Percentiles rank a stretch among this genome's conserved stretches.
Conservation (phyloP, 1,284 basidiomycete genomes). For the Trichosporon sp. region DNA sequence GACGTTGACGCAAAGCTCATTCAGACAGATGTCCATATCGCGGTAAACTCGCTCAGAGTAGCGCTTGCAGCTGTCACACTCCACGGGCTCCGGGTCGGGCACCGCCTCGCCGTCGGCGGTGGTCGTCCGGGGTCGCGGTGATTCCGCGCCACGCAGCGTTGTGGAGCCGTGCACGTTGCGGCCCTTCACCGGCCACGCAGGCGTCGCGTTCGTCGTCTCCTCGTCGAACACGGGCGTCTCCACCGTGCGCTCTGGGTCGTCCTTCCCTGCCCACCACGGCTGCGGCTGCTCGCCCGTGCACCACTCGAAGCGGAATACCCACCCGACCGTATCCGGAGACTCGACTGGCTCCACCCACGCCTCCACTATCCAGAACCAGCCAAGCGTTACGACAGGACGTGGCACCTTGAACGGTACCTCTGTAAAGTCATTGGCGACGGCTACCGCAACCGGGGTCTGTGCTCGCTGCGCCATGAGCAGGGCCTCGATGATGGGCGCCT, state of each 20-base stretch:
- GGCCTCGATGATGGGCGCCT: conserved; percentile 25
- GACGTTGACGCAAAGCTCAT: conserved; percentile 22
- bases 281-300: conserved; percentile 23
- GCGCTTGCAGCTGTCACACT: conserved; percentile 4
- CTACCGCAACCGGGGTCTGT: conserved; percentile 36
- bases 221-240: conserved; percentile 1
- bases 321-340: conserved; percentile 15
- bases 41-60: conserved; percentile 23
- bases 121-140: not conserved
- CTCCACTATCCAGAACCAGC: conserved; percentile 46
- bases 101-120: not conserved
- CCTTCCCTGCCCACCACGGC: conserved; percentile 36
- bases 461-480: conserved; percentile 37
- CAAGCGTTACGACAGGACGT: conserved; percentile 35
- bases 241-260: conserved; percentile 2
- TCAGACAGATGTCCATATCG: conserved; percentile 21
- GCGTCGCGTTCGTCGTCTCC: not conserved
- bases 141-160: conserved; percentile 13
- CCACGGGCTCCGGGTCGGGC: not conserved
- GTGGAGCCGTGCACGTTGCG: conserved; percentile 15
- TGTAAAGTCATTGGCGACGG: conserved; percentile 34
- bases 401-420: conserved; percentile 37
- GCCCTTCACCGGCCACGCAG: conserved; percentile 17
- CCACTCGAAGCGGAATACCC: conserved; percentile 45
- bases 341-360: conserved; percentile 43